Evolutionary conservation across 768 basidiomycete species (phyloP).

Genomic region (Calocera viscosa): DNA sequence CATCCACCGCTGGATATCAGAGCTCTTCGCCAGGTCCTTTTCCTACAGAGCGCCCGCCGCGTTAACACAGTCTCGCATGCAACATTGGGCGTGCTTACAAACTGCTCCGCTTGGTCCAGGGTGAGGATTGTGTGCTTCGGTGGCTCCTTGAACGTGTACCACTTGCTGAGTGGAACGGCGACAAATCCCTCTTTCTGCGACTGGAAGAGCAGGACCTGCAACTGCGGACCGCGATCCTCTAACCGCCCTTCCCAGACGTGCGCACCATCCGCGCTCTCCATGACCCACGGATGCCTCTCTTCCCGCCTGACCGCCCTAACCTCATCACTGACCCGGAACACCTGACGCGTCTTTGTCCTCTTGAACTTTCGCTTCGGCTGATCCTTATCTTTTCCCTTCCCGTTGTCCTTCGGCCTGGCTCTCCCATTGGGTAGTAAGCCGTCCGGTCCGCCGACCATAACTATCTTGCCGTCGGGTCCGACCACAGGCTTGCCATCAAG

Average conservation of each 20-base stretch:
- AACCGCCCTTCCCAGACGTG: conserved; percentile 74
- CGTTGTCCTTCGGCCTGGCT: conserved; percentile 24
- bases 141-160: conserved; percentile 88
- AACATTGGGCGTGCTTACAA: conserved; percentile 18
- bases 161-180: conserved; percentile 75
- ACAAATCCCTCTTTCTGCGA: conserved; percentile 70
- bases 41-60: conserved; percentile 27
- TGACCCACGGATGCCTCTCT: conserved; percentile 84
- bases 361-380: conserved; percentile 47
- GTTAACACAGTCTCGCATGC: conserved; percentile 17
- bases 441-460: conserved; percentile 67
- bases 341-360: conserved; percentile 65
- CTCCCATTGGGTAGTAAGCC: conserved; percentile 50
- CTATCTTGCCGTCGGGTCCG: conserved; percentile 58
- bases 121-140: conserved; percentile 60
- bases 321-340: conserved; percentile 69
- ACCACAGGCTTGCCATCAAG: conserved; percentile 75
- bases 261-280: conserved; percentile 61
- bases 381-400: conserved; percentile 11
- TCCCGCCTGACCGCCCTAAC: conserved; percentile 66
- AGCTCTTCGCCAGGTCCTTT: conserved; percentile 54
- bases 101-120: conserved; percentile 47
- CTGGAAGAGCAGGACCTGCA: conserved; percentile 60
- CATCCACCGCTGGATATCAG: conserved; percentile 60
- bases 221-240: conserved; percentile 62